Base-by-base conservation (phyloP, 345 rosid genomes). In the Heritiera littoralis region DNA sequence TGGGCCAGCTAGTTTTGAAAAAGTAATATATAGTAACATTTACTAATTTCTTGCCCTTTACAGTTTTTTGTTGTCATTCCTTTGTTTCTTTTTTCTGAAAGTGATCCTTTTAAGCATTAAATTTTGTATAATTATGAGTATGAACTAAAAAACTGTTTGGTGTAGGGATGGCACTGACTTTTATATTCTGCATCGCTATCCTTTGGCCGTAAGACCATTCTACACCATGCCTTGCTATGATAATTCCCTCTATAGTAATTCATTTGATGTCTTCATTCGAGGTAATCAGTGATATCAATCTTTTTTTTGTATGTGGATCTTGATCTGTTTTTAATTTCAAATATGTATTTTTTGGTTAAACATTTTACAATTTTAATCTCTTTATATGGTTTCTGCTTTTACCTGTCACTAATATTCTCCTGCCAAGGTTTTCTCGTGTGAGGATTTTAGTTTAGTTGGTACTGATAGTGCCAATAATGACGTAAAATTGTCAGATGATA, bases 171-270 rank as follows among this genome's bases (percentile, higher is more conserved):
- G 88, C 73, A 94, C 97, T 0, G 97, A 96, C 80, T 96, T 94
- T 80, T 94, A 92, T 82, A 94, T 96, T 49, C 89, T 94, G 70
- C 87, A 91, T 76, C 91, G 94, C 63, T 96, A 89, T 81, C 98
- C 98, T 72, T 55, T 84, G 80, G 94, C 94, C 72, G 94, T 90
- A 28, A 90, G 97, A 83, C 98, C 97, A 60, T 96, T 96, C 86
- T 94, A 96, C 85, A 96, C 98, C 7, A 96, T 94, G 99, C 91
- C 97, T 28, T 93, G 97, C 84, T 84, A 85, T 15, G 99, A 92
- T 77, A 81, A 90, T 85, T 20, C 94, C 43, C 84, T 76, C 15
- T 96, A 92, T 87, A 91, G 95, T 48, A 94, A 94, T 83, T 96
- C 98, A 41, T 94, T 96, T 81, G 97, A 96, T 84, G 98, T 96